Conservation (phyloP, 345 rosid genomes). For the Conringia planisiliqua region DNA sequence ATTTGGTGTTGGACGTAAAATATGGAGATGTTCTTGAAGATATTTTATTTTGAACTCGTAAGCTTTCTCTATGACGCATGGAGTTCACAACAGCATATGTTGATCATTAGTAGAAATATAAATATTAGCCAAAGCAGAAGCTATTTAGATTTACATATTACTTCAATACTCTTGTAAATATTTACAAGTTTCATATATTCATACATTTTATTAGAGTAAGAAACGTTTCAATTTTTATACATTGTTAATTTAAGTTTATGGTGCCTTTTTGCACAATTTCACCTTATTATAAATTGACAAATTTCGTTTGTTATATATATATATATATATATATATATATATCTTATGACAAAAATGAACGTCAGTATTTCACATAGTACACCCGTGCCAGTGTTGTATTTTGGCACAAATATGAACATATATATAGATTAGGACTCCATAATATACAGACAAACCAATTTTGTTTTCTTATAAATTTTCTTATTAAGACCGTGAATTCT, state of each 20-base stretch:
- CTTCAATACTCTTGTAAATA: not conserved
- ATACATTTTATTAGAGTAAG: not conserved
- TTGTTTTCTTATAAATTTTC: not conserved
- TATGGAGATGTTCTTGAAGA: no score
- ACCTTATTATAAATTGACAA: no score
- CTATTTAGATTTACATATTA: no score
- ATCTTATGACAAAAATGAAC: not conserved
- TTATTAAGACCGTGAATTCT: no score
- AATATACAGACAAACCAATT: not conserved
- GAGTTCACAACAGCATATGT: not conserved
- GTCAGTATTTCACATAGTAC: not conserved
- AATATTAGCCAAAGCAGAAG: no score
- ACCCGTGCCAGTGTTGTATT: not conserved
- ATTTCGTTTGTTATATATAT: no score
- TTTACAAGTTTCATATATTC: not conserved
- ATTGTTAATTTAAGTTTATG: not conserved
- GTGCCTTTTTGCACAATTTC: not conserved
- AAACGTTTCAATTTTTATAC: not conserved
- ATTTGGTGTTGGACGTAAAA: no score
- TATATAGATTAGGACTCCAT: not conserved
- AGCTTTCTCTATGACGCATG: no score
- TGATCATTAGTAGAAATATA: not conserved
- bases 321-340: no score
- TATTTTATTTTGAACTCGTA: no score
- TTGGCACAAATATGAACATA: not conserved